phyloP scores from a whole-genome alignment of 179 eudicot genomes.

The Heliamphora pulchella region DNA sequence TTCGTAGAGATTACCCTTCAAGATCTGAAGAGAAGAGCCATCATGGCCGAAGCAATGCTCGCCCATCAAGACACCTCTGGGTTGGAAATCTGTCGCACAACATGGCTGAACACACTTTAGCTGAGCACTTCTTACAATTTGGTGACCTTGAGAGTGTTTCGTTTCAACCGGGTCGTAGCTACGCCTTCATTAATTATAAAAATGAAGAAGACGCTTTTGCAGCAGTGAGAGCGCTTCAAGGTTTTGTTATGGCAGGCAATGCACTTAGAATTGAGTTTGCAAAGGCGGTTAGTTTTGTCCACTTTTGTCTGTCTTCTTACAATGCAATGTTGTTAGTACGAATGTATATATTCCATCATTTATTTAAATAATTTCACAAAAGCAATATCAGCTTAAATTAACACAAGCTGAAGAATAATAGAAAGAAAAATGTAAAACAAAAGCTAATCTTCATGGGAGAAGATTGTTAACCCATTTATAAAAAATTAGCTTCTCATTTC shows the following conservation, averaged over 20 bases:
- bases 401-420: neutral
- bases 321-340: slow-evolving; percentile 18
- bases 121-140: slow-evolving; percentile 40
- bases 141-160: slow-evolving; percentile 67
- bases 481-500: neutral
- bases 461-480: neutral
- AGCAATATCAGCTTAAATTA: slow-evolving; percentile 2
- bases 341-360: slow-evolving; percentile 17
- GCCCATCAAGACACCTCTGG: slow-evolving; percentile 78
- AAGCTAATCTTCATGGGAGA: neutral
- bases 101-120: slow-evolving; percentile 33
- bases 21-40: slow-evolving; percentile 45
- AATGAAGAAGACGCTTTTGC: slow-evolving; percentile 60
- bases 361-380: slow-evolving; percentile 6
- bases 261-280: slow-evolving; percentile 79
- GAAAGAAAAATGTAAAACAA: neutral
- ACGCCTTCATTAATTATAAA: slow-evolving; percentile 59
- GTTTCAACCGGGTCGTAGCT: slow-evolving; percentile 67
- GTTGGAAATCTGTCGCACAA: slow-evolving; percentile 58
- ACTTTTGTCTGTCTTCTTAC: slow-evolving; percentile 27
- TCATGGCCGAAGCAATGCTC: slow-evolving; percentile 37
- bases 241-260: slow-evolving; percentile 50
- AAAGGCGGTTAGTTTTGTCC: slow-evolving; percentile 79
- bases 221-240: slow-evolving; percentile 64
- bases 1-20: slow-evolving; percentile 40